Evolutionary conservation across 768 basidiomycete species (phyloP).

Genomic region (Suillus plorans): DNA sequence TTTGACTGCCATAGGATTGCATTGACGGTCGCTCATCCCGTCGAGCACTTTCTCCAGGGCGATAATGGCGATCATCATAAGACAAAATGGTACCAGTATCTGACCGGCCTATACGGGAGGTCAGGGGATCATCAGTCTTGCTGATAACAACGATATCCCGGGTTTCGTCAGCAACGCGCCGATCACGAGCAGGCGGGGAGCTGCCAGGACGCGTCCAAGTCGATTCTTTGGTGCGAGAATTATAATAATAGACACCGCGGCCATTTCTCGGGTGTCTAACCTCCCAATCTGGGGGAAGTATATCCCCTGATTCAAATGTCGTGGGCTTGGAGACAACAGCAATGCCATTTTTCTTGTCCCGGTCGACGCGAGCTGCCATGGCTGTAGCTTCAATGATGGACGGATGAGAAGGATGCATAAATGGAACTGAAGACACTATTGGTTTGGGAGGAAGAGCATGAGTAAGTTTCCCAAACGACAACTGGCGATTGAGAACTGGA

Average conservation of each 20-base stretch:
- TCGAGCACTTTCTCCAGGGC: constrained; percentile 40
- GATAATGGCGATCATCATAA: constrained; percentile 66
- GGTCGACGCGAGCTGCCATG: constrained; percentile 49
- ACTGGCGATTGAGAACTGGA: constrained; percentile 22
- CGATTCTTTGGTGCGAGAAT: constrained; percentile 51
- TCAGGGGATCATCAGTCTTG: constrained; percentile 22
- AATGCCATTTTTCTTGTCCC: constrained; percentile 44
- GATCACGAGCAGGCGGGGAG: constrained; percentile 24
- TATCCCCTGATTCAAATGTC: constrained; percentile 28
- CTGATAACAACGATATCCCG: constrained; percentile 25
- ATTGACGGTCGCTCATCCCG: constrained; percentile 26
- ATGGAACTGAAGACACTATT: constrained; percentile 47
- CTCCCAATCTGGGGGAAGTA: constrained; percentile 64
- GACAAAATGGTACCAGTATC: constrained; percentile 38
- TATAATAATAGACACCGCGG: constrained; percentile 56
- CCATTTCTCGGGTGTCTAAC: constrained; percentile 49
- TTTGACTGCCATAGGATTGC: constrained; percentile 19
- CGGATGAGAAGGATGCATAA: constrained; percentile 54
- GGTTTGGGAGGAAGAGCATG: constrained; percentile 74
- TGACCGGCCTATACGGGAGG: constrained; percentile 28
- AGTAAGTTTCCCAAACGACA: constrained; percentile 43
- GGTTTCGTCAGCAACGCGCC: constrained; percentile 21
- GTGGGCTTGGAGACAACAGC: constrained; percentile 17
- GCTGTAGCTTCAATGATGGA: constrained; percentile 61
- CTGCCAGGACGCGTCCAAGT: constrained; percentile 57